These are phyloP conservation scores for Peniophora sp. DNA, from an alignment of 1,284 basidiomycete species.

Conservation along the genomic window DNA sequence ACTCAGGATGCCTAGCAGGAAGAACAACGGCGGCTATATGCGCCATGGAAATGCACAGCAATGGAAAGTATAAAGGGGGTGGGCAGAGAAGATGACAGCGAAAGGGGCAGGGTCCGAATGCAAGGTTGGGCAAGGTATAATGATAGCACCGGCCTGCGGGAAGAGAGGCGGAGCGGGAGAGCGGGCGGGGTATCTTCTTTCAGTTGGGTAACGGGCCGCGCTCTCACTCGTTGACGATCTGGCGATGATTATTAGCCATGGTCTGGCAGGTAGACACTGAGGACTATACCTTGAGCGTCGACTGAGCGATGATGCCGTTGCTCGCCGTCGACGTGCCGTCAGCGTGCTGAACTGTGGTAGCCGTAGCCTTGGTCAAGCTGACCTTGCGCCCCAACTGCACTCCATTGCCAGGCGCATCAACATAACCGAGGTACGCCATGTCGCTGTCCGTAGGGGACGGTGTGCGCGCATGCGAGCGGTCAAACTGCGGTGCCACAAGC, in stretches of 20 bases:
- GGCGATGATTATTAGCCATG: neutral
- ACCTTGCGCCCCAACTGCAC: neutral
- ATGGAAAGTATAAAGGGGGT: neutral
- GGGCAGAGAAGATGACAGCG: neutral
- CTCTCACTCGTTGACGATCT: constrained; percentile 12
- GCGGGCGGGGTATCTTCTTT: neutral
- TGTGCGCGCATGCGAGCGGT: neutral
- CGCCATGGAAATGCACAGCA: neutral
- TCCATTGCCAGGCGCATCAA: neutral
- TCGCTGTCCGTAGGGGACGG: neutral
- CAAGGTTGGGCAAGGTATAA: constrained; percentile 1
- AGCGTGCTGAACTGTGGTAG: neutral
- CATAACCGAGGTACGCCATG: neutral
- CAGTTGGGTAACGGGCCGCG: neutral
- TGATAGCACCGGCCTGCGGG: neutral
- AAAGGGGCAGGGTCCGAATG: constrained; percentile 1
- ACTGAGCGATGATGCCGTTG: too few relatives aligned
- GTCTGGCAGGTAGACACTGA: neutral
- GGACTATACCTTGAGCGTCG: constrained; percentile 2
- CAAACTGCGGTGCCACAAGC: neutral
- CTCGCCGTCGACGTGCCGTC: too few relatives aligned
- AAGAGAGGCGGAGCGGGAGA: neutral
- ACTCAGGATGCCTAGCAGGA: neutral
- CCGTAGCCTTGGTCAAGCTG: neutral
- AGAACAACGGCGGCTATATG: neutral